Conservation (phyloP, 305 asterid species). For the Fraxinus angustifolia region DNA sequence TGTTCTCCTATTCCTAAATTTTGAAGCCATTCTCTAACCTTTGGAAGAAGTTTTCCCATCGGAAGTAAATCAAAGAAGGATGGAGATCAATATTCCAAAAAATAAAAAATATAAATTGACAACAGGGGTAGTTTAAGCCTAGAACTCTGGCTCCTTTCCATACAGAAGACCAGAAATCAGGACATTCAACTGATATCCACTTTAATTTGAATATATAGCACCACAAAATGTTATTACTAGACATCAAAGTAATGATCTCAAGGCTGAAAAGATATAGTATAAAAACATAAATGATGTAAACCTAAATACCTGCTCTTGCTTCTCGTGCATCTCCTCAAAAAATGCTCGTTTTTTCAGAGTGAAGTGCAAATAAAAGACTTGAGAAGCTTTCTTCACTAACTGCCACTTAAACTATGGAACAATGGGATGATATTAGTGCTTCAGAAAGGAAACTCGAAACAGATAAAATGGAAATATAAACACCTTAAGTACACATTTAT, state of each 20-base stretch:
- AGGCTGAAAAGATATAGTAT: neutral
- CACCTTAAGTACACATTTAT: neutral
- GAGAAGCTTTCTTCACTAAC: constrained; percentile 85
- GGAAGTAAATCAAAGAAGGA: constrained; percentile 24
- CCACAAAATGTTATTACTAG: neutral
- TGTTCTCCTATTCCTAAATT: constrained; percentile 89
- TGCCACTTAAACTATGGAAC: constrained; percentile 85
- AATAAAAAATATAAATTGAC: neutral
- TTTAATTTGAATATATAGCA: constrained; percentile 5
- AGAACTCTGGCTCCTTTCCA: constrained; percentile 3
- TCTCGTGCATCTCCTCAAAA: constrained; percentile 93
- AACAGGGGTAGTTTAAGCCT: neutral
- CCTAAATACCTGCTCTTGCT: constrained; percentile 85
- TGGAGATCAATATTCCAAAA: constrained; percentile 16
- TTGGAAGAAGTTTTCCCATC: constrained; percentile 28
- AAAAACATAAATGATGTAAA: constrained; percentile 8
- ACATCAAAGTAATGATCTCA: constrained; percentile 4
- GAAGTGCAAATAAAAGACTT: constrained; percentile 82
- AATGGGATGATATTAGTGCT: constrained; percentile 31
- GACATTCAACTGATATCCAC: constrained; percentile 12
- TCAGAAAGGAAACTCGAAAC: constrained; percentile 13
- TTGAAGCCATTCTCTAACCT: constrained; percentile 98
- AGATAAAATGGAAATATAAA: constrained; percentile 1
- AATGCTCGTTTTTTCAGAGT: constrained; percentile 83
- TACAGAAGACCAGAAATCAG: constrained; percentile 10